Base-by-base conservation (phyloP, 192 early-diverging fungal species). In the Coemansia sp. region DNA sequence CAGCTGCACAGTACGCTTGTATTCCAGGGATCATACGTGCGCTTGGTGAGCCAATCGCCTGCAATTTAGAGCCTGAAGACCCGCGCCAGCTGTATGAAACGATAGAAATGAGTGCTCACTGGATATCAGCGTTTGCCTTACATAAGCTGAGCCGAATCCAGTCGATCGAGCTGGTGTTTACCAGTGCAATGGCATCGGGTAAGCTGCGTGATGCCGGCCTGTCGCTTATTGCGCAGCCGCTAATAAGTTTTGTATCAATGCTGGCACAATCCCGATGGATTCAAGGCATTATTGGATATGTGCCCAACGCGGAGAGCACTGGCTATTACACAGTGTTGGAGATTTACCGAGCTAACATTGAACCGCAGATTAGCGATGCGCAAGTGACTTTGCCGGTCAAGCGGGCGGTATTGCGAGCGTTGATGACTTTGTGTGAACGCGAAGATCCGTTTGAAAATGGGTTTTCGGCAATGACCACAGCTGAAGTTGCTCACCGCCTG, bases 381-480 rank as follows among this genome's bases (percentile, higher is more conserved):
- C 28, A 30, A 14, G 43, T 57, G 6, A n/a, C 36, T 36, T 58
- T 68, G 38, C 65, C 61, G 0, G 55, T 64, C 18, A 75, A 75
- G 45, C 61, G 72, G 3, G 65, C 72, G 8, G 44, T 68, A 21
- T 58, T 75, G 26, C 60, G 72, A 1, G 64, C 53, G 14, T 48
- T 75, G 21, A 49, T 75, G 61, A 63, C 65, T 21, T 16, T 75
- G 38, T 65, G 72, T 43, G 72, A 75, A 38, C 61, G 65, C n/a
- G 14, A 16, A 0, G 72, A 75, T 14, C 72, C 72, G 11, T 61
- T 33, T 3, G 18, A 46, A 14, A 57, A 56, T 11, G 72, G 72
- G 11, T 75, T 75, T 12, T 75, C 72, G 5, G 72, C 72, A 2
- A 75, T 75, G 72, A 75, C 72, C 16, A 75, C 72, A 6, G 61